Conservation (phyloP, 225 moss, liverwort and hornwort species). For the Sphagnum tenellum region DNA sequence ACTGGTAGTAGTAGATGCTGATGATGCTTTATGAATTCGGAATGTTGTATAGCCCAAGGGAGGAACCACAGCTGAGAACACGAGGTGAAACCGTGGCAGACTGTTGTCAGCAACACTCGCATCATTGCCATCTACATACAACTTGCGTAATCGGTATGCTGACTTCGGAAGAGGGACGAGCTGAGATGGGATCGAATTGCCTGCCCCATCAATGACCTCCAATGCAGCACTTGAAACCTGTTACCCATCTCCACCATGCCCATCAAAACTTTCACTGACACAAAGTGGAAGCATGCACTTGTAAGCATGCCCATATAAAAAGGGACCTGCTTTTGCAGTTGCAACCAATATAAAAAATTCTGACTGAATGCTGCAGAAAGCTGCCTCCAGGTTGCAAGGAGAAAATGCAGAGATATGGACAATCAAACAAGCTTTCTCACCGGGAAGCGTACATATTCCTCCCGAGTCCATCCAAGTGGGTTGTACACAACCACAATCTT, state of each 20-base stretch:
- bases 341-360: too few relatives aligned
- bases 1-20: not conserved
- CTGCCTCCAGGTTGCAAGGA: too few relatives aligned
- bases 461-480: constrained; percentile 71
- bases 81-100: constrained; percentile 38
- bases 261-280: too few relatives aligned
- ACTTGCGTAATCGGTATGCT: constrained; percentile 46
- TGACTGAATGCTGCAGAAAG: too few relatives aligned
- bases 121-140: constrained; percentile 45
- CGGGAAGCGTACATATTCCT: constrained; percentile 79
- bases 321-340: too few relatives aligned
- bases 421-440: constrained; percentile 19
- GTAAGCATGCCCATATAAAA: too few relatives aligned
- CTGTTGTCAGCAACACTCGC: constrained; percentile 33
- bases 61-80: constrained; percentile 75
- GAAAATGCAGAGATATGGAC: too few relatives aligned
- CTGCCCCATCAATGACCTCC: constrained; percentile 69
- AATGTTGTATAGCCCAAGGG: constrained; percentile 81
- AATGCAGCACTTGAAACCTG: constrained; percentile 66
- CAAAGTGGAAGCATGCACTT: too few relatives aligned
- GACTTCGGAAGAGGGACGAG: constrained; percentile 58
- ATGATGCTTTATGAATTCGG: constrained; percentile 35
- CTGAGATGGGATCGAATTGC: constrained; percentile 64
- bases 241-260: not conserved
- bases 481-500: constrained; percentile 94